A percentile compares a stretch with the other conserved stretches of the same genome.
Evolutionary conservation across 805 yeast genomes (phyloP).

Genomic region (Candida tibetensis): DNA sequence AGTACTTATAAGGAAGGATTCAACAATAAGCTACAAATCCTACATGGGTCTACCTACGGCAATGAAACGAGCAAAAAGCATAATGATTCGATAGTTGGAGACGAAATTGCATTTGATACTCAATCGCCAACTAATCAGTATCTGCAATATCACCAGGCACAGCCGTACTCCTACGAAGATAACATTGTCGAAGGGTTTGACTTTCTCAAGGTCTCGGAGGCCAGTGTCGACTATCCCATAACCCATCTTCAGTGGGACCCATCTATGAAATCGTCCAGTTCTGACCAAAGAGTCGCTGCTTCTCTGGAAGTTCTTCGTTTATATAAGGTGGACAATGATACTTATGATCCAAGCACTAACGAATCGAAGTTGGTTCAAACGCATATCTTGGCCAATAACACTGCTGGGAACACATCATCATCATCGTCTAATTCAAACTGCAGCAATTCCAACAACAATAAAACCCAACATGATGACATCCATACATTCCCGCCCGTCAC

Average conservation of each 20-base stretch:
- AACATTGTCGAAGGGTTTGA: conserved; percentile 32
- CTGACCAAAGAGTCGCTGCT: conserved; percentile 56
- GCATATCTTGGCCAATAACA: conserved; percentile 40
- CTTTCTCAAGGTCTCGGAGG: conserved; percentile 50
- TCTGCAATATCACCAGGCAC: not conserved
- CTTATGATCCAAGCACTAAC: conserved; percentile 39
- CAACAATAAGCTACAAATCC: conserved; percentile 59
- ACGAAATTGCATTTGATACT: conserved; percentile 9
- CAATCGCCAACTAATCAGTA: conserved; percentile 8
- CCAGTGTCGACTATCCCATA: conserved; percentile 60
- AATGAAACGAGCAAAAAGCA: conserved; percentile 18
- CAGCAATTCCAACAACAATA: no score
- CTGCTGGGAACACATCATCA: conserved; percentile 17
- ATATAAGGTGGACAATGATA: conserved; percentile 52
- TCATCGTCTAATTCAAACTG: conserved; percentile 9
- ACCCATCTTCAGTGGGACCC: conserved; percentile 76
- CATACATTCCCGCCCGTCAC: conserved; percentile 82
- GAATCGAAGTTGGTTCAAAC: conserved; percentile 38
- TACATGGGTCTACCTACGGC: conserved; percentile 30
- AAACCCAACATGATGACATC: conserved; percentile 40
- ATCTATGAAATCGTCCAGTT: conserved; percentile 32
- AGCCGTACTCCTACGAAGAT: conserved; percentile 2
- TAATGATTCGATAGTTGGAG: conserved; percentile 13
- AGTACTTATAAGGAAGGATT: conserved; percentile 80
- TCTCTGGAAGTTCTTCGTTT: conserved; percentile 70